These are phyloP conservation scores for Dactylellina sp. DNA, from an alignment of 2,329 filamentous ascomycete genomes.

Conservation along the genomic window DNA sequence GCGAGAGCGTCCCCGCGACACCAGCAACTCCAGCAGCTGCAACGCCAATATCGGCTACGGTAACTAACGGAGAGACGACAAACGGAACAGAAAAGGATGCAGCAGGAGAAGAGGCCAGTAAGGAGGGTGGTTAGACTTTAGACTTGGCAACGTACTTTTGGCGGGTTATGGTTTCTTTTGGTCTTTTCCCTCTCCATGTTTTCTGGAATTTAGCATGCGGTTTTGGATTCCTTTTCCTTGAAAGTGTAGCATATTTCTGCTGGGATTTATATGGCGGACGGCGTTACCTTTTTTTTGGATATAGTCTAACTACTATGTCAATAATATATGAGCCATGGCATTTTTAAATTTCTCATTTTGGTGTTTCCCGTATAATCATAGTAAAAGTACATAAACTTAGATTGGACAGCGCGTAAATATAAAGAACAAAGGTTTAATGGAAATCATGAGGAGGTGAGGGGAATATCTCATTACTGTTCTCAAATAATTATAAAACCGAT, in stretches of 20 bases:
- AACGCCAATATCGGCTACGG: not conserved
- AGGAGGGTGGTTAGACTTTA: slow-evolving; percentile 24
- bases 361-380: not conserved
- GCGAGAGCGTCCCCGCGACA: slow-evolving; percentile 14
- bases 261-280: not conserved
- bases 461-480: not conserved
- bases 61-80: slow-evolving; percentile 12
- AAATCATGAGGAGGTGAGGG: not conserved
- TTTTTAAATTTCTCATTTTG: not conserved
- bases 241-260: not conserved
- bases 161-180: not conserved
- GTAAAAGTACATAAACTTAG: no score
- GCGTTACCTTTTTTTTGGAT: not conserved
- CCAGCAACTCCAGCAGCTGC: slow-evolving; percentile 8
- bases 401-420: no score
- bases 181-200: not conserved
- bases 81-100: slow-evolving; percentile 27
- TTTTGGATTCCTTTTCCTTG: not conserved
- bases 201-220: not conserved
- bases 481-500: not conserved
- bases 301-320: not conserved
- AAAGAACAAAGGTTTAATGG: not conserved
- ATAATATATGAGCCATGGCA: no score
- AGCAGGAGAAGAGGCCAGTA: slow-evolving; percentile 22
- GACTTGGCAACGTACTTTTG: not conserved